Evolutionary conservation across 805 yeast species (phyloP).

Genomic region (Yamadazyma sp.): DNA sequence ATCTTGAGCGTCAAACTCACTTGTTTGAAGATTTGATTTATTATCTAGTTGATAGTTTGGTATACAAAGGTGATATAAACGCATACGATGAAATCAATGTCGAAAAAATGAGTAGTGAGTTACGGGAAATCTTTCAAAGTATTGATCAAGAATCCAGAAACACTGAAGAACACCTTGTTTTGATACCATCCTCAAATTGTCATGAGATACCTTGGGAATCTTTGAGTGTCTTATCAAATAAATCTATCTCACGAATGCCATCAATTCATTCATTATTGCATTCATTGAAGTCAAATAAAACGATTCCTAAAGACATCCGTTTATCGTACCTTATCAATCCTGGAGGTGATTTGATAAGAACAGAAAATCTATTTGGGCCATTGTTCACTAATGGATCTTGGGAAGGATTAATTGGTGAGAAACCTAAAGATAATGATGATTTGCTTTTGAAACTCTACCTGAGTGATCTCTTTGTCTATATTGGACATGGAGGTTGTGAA

Average conservation of each 20-base stretch:
- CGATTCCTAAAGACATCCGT: slow-evolving; percentile 1
- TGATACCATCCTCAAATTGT: slow-evolving; percentile 66
- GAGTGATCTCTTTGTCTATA: slow-evolving; percentile 58
- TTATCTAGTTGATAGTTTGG: slow-evolving; percentile 57
- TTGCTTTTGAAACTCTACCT: slow-evolving; percentile 41
- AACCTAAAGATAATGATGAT: slow-evolving; percentile 53
- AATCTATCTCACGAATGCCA: slow-evolving; percentile 74
- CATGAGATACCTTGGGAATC: slow-evolving; percentile 91
- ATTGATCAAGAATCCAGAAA: too few species aligned
- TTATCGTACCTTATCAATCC: slow-evolving; percentile 70
- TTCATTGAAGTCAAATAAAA: slow-evolving; percentile 13
- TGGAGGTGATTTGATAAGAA: slow-evolving; percentile 65
- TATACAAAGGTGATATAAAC: slow-evolving; percentile 66
- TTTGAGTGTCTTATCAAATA: slow-evolving; percentile 48
- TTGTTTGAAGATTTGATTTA: slow-evolving; percentile 56
- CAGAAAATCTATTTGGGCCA: slow-evolving; percentile 50
- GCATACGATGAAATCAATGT: slow-evolving; percentile 66
- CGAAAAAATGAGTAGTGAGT: slow-evolving; percentile 49
- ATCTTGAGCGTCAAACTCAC: background rate
- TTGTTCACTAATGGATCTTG: slow-evolving; percentile 16
- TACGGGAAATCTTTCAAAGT: slow-evolving; percentile 40
- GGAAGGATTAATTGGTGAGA: slow-evolving; percentile 47
- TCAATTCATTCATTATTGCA: slow-evolving; percentile 46
- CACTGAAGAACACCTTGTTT: slow-evolving; percentile 52
- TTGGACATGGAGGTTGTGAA: slow-evolving; percentile 98